Evolutionary conservation across 23 red algal genomes (phyloP).

Genomic region (Cyanidiococcus yangmingshanensis): DNA sequence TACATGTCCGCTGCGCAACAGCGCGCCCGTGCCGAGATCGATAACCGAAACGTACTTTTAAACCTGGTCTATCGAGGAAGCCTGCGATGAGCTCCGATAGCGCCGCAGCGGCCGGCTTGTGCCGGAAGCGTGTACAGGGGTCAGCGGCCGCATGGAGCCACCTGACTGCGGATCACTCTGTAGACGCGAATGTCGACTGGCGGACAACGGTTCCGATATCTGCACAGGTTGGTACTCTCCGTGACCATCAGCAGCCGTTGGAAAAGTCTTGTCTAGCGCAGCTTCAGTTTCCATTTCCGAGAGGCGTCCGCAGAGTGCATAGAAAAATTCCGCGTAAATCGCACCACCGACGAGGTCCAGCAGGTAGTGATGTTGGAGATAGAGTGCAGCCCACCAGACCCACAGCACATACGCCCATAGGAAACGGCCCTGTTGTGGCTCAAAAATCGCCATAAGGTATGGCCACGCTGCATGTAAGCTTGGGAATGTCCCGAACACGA

Average conservation of each 20-base stretch:
- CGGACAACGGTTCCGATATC: not conserved
- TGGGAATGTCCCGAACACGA: constrained; percentile 79
- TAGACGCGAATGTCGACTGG: not conserved
- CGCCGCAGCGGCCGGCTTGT: not conserved
- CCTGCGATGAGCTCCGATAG: not conserved
- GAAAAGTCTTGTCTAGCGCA: not conserved
- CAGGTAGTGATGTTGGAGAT: constrained; percentile 73
- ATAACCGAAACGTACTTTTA: too few relatives aligned
- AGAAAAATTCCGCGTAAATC: constrained; percentile 59
- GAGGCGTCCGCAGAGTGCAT: not conserved
- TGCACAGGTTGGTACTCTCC: not conserved
- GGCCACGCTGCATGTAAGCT: constrained; percentile 85
- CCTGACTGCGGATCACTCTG: not conserved
- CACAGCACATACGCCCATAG: constrained; percentile 35
- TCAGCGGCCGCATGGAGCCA: not conserved
- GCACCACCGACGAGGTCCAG: constrained; percentile 57
- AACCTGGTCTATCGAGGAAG: not conserved
- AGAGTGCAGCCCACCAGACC: constrained; percentile 91
- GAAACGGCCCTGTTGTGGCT: constrained; percentile 11
- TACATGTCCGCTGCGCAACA: too few relatives aligned
- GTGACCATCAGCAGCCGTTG: not conserved
- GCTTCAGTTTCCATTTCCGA: not conserved
- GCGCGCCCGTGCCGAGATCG: too few relatives aligned
- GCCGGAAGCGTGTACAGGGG: not conserved
- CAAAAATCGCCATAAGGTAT: constrained; percentile 62